Base-by-base conservation (phyloP, 192 early-diverging fungal species). In the Fimicolochytrium jonesii region DNA sequence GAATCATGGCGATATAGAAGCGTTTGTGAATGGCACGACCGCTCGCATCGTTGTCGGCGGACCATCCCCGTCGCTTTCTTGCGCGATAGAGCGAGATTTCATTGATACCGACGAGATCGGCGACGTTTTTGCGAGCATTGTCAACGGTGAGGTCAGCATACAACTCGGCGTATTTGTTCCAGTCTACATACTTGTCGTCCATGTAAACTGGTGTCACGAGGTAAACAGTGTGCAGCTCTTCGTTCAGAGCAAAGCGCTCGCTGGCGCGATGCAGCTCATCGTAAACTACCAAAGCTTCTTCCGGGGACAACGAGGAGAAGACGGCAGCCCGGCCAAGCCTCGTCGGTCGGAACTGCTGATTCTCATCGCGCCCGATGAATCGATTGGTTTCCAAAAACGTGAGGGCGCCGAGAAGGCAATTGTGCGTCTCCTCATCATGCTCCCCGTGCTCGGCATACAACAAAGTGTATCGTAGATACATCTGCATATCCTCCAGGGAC, bases 201-300 rank as follows among this genome's bases (percentile, higher is more conserved):
- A 47, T 63, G 50, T 64, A 77, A 35, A 29, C 29, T 44, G 54
- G 34, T 32, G 46, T 72, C 28, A 47, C 47, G 31, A 31, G 28
- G 29, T 56, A 64, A 22, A 71, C 44, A 45, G 45, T 51, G 34
- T 70, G 58, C 29, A 44, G 37, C 61, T 74, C 73, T 17, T 78
- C 75, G 58, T 67, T 46, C 4, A 74, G 58, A 18, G 64, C 70
- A 67, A 74, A 78, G 17, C 46, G 11, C 28, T 18, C 17, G 20
- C 49, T 26, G 2, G 70, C 74, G 17, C 33, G 29, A 11, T 67
- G 34, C 15, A 74, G 29, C 45, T 74, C 73, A 0, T 28, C 32
- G 43, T 73, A 77, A 0, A 76, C 71, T 28, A 62, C 23, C 34
- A 67, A 30, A 0, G 73, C 51, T 39, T 74, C 73, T 30, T 73